Evolutionary conservation across 108 stramenopile species (phyloP), one percentile per base, ranked within the genome.

Genomic region (Tribonema minus): DNA sequence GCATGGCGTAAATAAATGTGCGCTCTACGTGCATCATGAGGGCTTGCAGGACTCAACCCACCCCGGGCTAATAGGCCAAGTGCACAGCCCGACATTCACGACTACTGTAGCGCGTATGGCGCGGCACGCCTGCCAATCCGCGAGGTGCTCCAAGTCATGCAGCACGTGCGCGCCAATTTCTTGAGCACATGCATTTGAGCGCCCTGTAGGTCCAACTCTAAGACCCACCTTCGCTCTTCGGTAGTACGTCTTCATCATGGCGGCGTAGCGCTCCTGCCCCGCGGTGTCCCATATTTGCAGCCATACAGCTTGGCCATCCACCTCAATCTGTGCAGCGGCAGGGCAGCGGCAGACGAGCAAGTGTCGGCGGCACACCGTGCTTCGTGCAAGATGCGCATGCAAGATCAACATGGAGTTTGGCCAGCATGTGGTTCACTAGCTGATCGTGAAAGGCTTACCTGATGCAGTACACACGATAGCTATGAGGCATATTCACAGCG

Each of bases 261-360:
- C 35, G 1, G 79, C 79, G 40, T 80, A 80, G 23, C 79, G 67
- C 80, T 85, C 85, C 39, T 85, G 85, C n/a, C 85, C 85, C 3
- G 85, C 85, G 12, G 85, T 85, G 37, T 85, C 85, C 85, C 85
- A 85, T n/a, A 82, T 82, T 77, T 79, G 41, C 46, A 25, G 27
- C 30, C 29, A 39, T 39, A 63, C 62, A 30, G 12, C 9, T 7
- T 9, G 9, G 30, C 62, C 62, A 63, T 15, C 28, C 6, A 15
- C 62, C 30, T 27, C 62, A 27, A 26, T 15, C 12, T 27, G 62
- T 63, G 15, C 9, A 12, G 15, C 9, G 15, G 41, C 9, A 15
- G 15, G 41, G 41, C 9, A 12, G 9, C 6, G 41, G 41, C 9
- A 46, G 41, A 46, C 6, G 15, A 15, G 15, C 41, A 6, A 46